phyloP scores from a whole-genome alignment of 2,329 filamentous ascomycete genomes.

The Chaetomiaceae sp. region DNA sequence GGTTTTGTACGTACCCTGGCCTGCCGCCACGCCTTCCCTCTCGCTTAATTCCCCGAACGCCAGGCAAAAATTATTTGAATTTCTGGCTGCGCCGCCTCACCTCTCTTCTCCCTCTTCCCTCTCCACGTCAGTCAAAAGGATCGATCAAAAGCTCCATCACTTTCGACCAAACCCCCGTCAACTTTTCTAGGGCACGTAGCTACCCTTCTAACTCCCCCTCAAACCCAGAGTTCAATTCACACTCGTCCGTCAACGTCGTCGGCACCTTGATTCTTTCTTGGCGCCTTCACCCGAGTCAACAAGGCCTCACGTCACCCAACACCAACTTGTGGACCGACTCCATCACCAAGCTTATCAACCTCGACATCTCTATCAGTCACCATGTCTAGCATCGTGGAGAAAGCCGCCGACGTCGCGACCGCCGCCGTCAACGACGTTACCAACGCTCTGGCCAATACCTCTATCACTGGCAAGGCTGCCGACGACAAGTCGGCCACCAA shows the following conservation, averaged over 20 bases:
- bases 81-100: conserved; percentile 29
- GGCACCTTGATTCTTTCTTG: conserved; percentile 22
- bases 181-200: conserved; percentile 79
- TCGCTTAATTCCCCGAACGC: conserved; percentile 33
- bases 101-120: conserved; percentile 28
- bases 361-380: conserved; percentile 44
- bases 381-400: conserved; percentile 82
- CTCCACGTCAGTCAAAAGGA: conserved; percentile 34
- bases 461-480: conserved; percentile 53
- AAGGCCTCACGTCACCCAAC: conserved; percentile 41
- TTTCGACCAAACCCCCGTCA: conserved; percentile 34
- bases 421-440: conserved; percentile 74
- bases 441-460: conserved; percentile 67
- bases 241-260: conserved; percentile 31
- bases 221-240: conserved; percentile 66
- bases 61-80: conserved; percentile 36
- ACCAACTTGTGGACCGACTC: conserved; percentile 30
- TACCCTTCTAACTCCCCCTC: conserved; percentile 70
- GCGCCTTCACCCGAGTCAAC: conserved; percentile 28
- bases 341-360: conserved; percentile 25
- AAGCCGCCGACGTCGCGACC: conserved; percentile 54
- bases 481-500: conserved; percentile 62
- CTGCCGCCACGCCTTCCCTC: conserved; percentile 29
- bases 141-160: conserved; percentile 35
- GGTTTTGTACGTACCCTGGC: conserved; percentile 27